Evolutionary conservation across 1,139 yeast genomes (phyloP).

Genomic region (Suhomyces yuchorum): DNA sequence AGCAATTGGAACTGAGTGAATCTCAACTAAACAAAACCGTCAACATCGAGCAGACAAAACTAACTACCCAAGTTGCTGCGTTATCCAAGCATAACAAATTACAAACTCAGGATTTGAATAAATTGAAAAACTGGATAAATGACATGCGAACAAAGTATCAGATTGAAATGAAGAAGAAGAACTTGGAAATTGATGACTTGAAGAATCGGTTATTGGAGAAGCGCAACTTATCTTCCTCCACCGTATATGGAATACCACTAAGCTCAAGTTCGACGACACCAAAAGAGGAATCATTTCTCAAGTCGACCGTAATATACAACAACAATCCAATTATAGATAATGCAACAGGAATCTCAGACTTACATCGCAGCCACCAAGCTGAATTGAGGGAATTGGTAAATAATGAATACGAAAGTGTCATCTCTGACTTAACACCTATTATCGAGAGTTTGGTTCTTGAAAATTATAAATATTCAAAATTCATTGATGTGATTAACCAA

Average conservation of each 20-base stretch:
- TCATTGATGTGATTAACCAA: constrained; percentile 32
- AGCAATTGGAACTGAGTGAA: constrained; percentile 20
- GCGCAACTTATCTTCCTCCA: constrained; percentile 35
- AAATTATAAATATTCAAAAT: constrained; percentile 40
- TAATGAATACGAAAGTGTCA: constrained; percentile 41
- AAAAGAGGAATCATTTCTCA: constrained; percentile 15
- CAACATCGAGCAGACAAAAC: constrained; percentile 22
- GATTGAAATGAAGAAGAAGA: constrained; percentile 44
- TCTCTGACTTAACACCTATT: constrained; percentile 40
- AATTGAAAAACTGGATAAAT: constrained; percentile 31
- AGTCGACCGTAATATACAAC: constrained; percentile 34
- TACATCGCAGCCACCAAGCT: background rate
- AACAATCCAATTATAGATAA: constrained; percentile 40
- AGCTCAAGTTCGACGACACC: constrained; percentile 4
- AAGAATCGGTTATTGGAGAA: constrained; percentile 43
- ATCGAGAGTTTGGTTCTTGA: constrained; percentile 44
- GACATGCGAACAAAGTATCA: constrained; percentile 42
- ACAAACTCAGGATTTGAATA: constrained; percentile 34
- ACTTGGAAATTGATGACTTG: constrained; percentile 37
- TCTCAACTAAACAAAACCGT: constrained; percentile 21
- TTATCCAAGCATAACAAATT: constrained; percentile 29
- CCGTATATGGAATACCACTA: constrained; percentile 32
- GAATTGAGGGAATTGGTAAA: constrained; percentile 21
- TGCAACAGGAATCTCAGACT: constrained; percentile 16
- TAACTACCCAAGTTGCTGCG: constrained; percentile 24